A percentile compares a stretch with the other conserved stretches of the same genome.
These are phyloP conservation scores for Bolboschoenoplectus hybrid DNA, from an alignment of 202 grass and related monocot species.

Conservation along the genomic window DNA sequence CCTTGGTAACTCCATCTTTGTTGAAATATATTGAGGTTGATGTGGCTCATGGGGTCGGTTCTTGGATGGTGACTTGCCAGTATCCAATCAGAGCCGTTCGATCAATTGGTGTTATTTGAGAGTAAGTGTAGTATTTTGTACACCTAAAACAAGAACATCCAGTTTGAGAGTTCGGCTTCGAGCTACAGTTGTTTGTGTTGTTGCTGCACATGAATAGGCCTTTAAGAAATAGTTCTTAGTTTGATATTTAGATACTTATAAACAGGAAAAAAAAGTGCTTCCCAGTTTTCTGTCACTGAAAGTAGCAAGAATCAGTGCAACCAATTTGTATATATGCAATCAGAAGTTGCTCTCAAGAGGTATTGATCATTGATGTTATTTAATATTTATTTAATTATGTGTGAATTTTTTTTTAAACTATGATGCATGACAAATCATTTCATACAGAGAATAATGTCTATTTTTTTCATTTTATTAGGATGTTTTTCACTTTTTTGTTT, in stretches of 20 bases:
- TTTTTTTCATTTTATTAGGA: too few species aligned
- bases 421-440: neutral
- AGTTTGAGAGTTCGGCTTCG: neutral
- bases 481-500: too few species aligned
- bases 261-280: neutral
- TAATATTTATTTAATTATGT: neutral
- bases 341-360: neutral
- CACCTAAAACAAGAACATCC: neutral
- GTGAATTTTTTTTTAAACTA: neutral
- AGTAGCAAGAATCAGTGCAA: neutral
- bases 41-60: neutral
- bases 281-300: neutral
- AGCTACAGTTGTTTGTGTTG: neutral
- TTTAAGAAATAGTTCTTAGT: neutral
- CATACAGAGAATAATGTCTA: too few species aligned
- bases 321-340: neutral
- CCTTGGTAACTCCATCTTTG: neutral
- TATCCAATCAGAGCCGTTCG: neutral
- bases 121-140: neutral
- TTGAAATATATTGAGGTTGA: slow-evolving; percentile 15
- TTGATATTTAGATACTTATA: neutral
- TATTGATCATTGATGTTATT: neutral
- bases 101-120: neutral
- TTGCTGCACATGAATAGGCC: neutral
- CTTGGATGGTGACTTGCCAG: neutral